Evolutionary conservation across 2,329 filamentous ascomycete genomes (phyloP).

Genomic region (Zopfia rhizophila): DNA sequence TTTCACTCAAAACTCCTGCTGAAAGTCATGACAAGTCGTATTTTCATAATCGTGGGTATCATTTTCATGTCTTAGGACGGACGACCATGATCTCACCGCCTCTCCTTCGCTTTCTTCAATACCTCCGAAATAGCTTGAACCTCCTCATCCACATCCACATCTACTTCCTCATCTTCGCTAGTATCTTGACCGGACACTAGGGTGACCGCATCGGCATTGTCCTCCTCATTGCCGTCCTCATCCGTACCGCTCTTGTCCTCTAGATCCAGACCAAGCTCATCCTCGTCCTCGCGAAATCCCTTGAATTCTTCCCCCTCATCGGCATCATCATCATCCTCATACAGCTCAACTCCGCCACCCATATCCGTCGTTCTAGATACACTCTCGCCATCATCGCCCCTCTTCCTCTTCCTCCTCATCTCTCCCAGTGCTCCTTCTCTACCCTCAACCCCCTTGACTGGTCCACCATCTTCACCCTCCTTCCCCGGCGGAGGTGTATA

Average conservation of each 20-base stretch:
- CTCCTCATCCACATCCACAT: slow-evolving; percentile 45
- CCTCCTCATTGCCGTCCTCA: slow-evolving; percentile 31
- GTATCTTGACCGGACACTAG: slow-evolving; percentile 29
- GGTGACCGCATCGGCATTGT: slow-evolving; percentile 32
- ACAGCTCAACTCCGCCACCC: slow-evolving; percentile 18
- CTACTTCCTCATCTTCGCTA: slow-evolving; percentile 26
- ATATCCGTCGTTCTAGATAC: slow-evolving; percentile 30
- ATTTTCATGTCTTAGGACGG: slow-evolving; percentile 9
- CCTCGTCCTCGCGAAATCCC: slow-evolving; percentile 45
- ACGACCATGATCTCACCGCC: slow-evolving; percentile 6
- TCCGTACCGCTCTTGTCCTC: slow-evolving; percentile 26
- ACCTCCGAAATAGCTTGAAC: slow-evolving; percentile 48
- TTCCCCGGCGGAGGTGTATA: slow-evolving; percentile 79
- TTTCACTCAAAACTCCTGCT: too few species aligned
- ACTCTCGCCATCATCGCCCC: slow-evolving; percentile 46
- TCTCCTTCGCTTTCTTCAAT: slow-evolving; percentile 40
- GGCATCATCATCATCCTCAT: slow-evolving; percentile 25
- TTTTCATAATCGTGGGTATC: slow-evolving; percentile 22
- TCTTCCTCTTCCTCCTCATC: slow-evolving; percentile 82
- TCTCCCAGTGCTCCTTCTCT: slow-evolving; percentile 84
- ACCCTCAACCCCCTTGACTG: slow-evolving; percentile 64
- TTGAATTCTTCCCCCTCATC: slow-evolving; percentile 41
- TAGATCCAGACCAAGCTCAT: slow-evolving; percentile 26
- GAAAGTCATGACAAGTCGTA: too few species aligned
- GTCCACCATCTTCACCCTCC: slow-evolving; percentile 45